phyloP scores from a whole-genome alignment of 2,329 filamentous ascomycete genomes.

The Sclerotiophoma versabilis region DNA sequence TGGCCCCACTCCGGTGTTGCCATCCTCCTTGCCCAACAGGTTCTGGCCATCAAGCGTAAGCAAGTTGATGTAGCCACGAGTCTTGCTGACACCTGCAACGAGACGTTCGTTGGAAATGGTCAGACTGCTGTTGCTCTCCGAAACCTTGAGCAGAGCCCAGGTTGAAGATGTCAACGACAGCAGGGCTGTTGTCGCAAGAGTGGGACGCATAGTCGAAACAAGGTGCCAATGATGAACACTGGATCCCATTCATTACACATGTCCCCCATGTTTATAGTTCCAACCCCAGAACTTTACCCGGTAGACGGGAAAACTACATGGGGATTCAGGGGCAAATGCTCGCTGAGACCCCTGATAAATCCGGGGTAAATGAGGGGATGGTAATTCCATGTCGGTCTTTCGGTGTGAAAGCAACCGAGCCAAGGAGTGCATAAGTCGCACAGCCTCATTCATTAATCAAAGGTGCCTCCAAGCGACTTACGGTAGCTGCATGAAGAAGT shows the following conservation, averaged over 20 bases:
- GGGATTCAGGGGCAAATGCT: slow-evolving; percentile 8
- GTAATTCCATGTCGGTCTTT: slow-evolving; percentile 17
- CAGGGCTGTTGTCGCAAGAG: slow-evolving; percentile 12
- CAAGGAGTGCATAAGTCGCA: background rate
- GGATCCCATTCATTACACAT: background rate
- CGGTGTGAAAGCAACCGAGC: slow-evolving; percentile 28
- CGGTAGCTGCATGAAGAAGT: background rate
- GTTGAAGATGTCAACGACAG: slow-evolving; percentile 20
- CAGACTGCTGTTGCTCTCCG: slow-evolving; percentile 34
- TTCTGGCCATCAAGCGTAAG: slow-evolving; percentile 56
- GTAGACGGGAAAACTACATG: slow-evolving; percentile 29
- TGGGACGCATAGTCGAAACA: slow-evolving; percentile 23
- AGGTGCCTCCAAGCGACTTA: background rate
- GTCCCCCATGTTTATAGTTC: slow-evolving; percentile 1
- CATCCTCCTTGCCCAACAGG: slow-evolving; percentile 27
- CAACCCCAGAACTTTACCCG: slow-evolving; percentile 22
- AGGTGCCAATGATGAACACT: background rate
- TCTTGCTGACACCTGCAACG: slow-evolving; percentile 54
- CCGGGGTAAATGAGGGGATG: slow-evolving; percentile 28
- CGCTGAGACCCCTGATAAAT: slow-evolving; percentile 10
- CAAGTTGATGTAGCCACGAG: slow-evolving; percentile 51
- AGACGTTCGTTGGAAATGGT: slow-evolving; percentile 56
- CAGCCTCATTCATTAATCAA: background rate
- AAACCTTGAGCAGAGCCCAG: slow-evolving; percentile 26
- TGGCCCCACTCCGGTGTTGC: slow-evolving; percentile 45